Percentiles rank a stretch among this genome's conserved stretches.
Evolutionary conservation across 2,329 filamentous ascomycete genomes (phyloP).

Genomic region (Zopfia rhizophila): DNA sequence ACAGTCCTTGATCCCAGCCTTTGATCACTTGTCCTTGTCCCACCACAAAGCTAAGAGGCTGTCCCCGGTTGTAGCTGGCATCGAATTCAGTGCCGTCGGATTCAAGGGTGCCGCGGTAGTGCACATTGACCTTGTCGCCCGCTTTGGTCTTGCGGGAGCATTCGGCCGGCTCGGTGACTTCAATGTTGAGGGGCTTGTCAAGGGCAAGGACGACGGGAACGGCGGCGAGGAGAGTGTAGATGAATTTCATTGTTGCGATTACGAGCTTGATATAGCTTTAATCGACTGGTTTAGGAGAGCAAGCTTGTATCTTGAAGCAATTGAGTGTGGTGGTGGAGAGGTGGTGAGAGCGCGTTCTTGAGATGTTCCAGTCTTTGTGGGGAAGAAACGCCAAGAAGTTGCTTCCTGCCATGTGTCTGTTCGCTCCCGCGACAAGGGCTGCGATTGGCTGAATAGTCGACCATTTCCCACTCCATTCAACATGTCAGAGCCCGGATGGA

Average conservation of each 20-base stretch:
- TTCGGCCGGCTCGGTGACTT: conserved; percentile 77
- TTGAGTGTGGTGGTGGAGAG: no score
- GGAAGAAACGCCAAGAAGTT: no score
- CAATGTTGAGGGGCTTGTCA: conserved; percentile 75
- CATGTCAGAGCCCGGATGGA: no score
- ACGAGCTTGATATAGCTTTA: no score
- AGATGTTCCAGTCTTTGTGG: no score
- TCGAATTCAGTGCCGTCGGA: conserved; percentile 68
- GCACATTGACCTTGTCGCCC: conserved; percentile 84
- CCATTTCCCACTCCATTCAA: no score
- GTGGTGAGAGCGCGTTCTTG: no score
- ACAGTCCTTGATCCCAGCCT: conserved; percentile 91
- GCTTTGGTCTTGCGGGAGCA: conserved; percentile 77
- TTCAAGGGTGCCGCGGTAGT: conserved; percentile 86
- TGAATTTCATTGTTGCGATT: neutral
- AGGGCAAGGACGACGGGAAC: conserved; percentile 17
- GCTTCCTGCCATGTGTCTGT: no score
- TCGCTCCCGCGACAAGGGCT: no score
- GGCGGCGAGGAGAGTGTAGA: neutral
- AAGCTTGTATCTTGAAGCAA: no score
- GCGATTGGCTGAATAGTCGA: no score
- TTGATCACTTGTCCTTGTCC: conserved; percentile 91
- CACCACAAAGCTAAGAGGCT: conserved; percentile 81
- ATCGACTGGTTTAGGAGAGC: no score
- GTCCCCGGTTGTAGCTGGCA: conserved; percentile 76